Base-by-base conservation (phyloP, 1,284 basidiomycete species). In the Microbotryum scabiosae region DNA sequence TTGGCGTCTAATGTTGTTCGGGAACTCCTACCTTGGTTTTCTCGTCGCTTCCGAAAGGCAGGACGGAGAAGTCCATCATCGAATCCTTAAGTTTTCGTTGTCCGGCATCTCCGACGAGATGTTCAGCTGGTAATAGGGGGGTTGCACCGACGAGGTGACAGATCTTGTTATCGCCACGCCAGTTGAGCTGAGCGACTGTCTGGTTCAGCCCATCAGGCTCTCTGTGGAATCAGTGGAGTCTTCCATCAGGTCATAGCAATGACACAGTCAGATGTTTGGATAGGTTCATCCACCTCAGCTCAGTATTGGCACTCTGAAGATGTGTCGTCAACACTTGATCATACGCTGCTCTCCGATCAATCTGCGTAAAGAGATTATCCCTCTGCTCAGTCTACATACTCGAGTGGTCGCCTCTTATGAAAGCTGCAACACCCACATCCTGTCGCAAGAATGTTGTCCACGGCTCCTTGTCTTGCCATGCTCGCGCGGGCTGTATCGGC, bases 111-210 rank as follows among this genome's bases (percentile, higher is more conserved):
- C 47, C 41, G 5, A 3, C 7, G 25, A 51, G 52, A n/a, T 45
- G 56, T 1, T 57, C 25, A 2, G 53, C 47, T 0, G 66, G 57
- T 20, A 44, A 51, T 20, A 80, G 65, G 2, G 82, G 83, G 51
- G 84, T 77, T 4, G 77, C 71, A 9, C 86, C 86, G 54, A 75
- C 74, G 16, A 88, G 77, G 48, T 82, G 77, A n/a, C 78, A 79
- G 65, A 87, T 82, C 16, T 79, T 80, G 54, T 79, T 80, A 48
- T 77, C 76, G 32, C 79, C 81, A 25, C 79, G 76, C 76, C 79
- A 80, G 67, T 82, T 83, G 50, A 87, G 75, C 51, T 80, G 78
- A 5, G 75, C 71, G 32, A 76, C 78, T 46, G 83, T 44, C 5
- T 21, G 18, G 12, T 57, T 41, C 6, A 68, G 49, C 3, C 36